Percentiles rank a stretch among this genome's conserved stretches.
Evolutionary conservation across 2,329 filamentous ascomycete species (phyloP).

Genomic region (Sporothrix brasiliensis): DNA sequence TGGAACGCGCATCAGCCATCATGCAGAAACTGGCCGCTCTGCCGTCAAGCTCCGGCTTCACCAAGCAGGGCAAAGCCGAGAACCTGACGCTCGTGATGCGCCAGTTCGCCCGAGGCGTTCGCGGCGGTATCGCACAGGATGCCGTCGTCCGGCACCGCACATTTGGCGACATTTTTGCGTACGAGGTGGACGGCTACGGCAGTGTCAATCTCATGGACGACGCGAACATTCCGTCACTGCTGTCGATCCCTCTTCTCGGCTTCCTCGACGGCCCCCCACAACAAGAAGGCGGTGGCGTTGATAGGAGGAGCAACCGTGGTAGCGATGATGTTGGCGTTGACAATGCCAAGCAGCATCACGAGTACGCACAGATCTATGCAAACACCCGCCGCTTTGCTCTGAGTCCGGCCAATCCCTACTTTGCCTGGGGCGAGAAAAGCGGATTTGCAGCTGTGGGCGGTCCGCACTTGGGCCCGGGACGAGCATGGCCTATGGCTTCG

Average conservation of each 20-base stretch:
- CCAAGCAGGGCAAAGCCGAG: conserved; percentile 41
- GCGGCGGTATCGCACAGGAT: conserved; percentile 24
- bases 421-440: conserved; percentile 55
- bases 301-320: conserved; percentile 40
- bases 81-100: conserved; percentile 58
- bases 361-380: conserved; percentile 67
- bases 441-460: conserved; percentile 48
- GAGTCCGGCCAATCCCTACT: conserved; percentile 75
- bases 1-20: conserved; percentile 54
- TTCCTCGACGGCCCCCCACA: conserved; percentile 46
- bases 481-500: conserved; percentile 86
- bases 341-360: conserved; percentile 38
- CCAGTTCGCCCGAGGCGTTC: conserved; percentile 56
- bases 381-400: conserved; percentile 59
- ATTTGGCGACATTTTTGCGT: conserved; percentile 63
- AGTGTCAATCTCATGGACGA: conserved; percentile 65
- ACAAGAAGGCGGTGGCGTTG: background rate
- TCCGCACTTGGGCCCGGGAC: conserved; percentile 61
- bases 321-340: background rate
- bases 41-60: background rate
- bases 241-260: conserved; percentile 64
- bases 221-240: conserved; percentile 65
- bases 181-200: conserved; percentile 72
- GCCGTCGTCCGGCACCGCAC: conserved; percentile 49
- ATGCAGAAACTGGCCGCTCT: conserved; percentile 47